These are phyloP conservation scores for Lathyrus oleraceus DNA, from an alignment of 306 rosid species.

Conservation along the genomic window DNA sequence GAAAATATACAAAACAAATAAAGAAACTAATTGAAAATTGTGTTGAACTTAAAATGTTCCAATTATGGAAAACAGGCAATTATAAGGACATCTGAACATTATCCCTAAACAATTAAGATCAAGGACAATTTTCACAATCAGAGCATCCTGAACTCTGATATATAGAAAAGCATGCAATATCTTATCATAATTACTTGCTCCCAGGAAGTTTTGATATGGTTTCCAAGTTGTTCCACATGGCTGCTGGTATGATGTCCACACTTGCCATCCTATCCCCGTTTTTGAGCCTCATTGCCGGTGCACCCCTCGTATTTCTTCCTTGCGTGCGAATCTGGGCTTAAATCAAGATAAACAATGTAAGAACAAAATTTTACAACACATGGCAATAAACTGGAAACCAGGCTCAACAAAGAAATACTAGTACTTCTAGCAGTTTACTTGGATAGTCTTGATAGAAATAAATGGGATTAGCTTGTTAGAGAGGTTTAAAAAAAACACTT, in stretches of 20 bases:
- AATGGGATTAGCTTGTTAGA: background rate
- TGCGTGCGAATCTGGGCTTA: slow-evolving; percentile 73
- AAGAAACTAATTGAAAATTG: slow-evolving; percentile 1
- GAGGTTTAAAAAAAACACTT: background rate
- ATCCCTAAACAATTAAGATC: slow-evolving; percentile 9
- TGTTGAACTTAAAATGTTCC: background rate
- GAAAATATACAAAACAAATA: background rate
- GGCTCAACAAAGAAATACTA: background rate
- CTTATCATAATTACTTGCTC: slow-evolving; percentile 50
- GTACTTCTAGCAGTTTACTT: background rate
- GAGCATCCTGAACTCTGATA: slow-evolving; percentile 3
- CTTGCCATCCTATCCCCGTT: slow-evolving; percentile 89
- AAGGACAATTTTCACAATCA: slow-evolving; percentile 24
- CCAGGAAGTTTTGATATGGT: slow-evolving; percentile 44
- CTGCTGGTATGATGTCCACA: slow-evolving; percentile 83
- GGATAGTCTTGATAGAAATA: background rate
- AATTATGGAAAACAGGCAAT: background rate
- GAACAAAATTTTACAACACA: slow-evolving; percentile 27
- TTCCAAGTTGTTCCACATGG: slow-evolving; percentile 66
- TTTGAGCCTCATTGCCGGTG: slow-evolving; percentile 84
- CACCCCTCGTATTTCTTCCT: slow-evolving; percentile 88
- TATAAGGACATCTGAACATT: slow-evolving; percentile 7
- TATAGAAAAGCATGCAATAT: slow-evolving; percentile 19
- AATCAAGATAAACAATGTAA: slow-evolving; percentile 25
- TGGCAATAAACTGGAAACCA: slow-evolving; percentile 8